Percentiles rank a stretch among this genome's conserved stretches.
These are phyloP conservation scores for Talaromyces sp. DNA, from an alignment of 2,329 filamentous ascomycete genomes.

Conservation along the genomic window DNA sequence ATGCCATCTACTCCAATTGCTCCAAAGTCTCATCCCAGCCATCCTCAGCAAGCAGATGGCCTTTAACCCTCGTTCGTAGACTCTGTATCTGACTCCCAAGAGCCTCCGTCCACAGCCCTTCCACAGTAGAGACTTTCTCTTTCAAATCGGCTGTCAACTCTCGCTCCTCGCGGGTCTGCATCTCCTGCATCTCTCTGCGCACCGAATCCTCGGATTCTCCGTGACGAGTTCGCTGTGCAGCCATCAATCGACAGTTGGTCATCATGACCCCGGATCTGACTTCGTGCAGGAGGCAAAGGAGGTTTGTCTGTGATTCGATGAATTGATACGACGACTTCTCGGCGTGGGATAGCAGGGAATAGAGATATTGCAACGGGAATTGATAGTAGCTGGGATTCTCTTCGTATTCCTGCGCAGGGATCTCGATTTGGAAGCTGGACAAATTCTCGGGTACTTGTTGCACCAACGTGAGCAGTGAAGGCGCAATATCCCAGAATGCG, in stretches of 20 bases:
- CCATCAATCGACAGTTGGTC: slow-evolving; percentile 62
- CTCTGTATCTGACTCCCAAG: slow-evolving; percentile 70
- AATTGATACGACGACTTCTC: slow-evolving; percentile 95
- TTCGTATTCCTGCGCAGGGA: slow-evolving; percentile 71
- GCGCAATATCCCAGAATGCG: slow-evolving; percentile 97
- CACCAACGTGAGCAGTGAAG: slow-evolving; percentile 68
- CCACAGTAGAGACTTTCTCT: slow-evolving; percentile 85
- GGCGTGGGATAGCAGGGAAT: slow-evolving; percentile 75
- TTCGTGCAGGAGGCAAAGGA: slow-evolving; percentile 84
- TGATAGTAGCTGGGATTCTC: slow-evolving; percentile 79
- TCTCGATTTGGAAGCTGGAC: slow-evolving; percentile 62
- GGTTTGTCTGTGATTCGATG: slow-evolving; percentile 88
- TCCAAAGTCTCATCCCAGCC: slow-evolving; percentile 75
- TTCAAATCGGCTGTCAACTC: slow-evolving; percentile 79
- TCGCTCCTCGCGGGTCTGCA: slow-evolving; percentile 62
- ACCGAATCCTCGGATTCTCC: slow-evolving; percentile 41
- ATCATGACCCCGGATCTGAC: slow-evolving; percentile 73
- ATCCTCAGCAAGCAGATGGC: slow-evolving; percentile 68
- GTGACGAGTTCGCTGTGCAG: slow-evolving; percentile 55
- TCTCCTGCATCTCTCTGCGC: slow-evolving; percentile 49
- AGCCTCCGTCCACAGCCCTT: slow-evolving; percentile 84
- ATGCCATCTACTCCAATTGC: slow-evolving; percentile 40
- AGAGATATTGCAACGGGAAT: slow-evolving; percentile 86
- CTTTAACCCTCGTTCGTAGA: slow-evolving; percentile 68
- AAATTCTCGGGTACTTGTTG: slow-evolving; percentile 66